Conservation (phyloP, 495 filamentous ascomycete genomes). For the Rusavskia elegans region DNA sequence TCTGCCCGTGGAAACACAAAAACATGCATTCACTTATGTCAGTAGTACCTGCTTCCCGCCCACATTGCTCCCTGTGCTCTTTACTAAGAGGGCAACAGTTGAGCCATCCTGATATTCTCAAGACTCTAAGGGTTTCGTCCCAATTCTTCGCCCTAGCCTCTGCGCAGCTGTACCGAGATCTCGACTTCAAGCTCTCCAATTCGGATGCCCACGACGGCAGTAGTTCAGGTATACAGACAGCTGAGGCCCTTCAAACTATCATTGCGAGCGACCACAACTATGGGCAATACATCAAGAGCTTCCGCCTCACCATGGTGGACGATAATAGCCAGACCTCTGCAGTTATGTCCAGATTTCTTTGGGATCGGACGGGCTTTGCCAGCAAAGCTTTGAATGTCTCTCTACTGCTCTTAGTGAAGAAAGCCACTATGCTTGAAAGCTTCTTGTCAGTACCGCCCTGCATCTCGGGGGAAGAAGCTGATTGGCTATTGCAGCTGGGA, state of each 20-base stretch:
- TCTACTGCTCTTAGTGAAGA: constrained; percentile 36
- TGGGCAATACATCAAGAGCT: constrained; percentile 32
- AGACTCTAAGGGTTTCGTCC: constrained; percentile 35
- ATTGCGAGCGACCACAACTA: constrained; percentile 44
- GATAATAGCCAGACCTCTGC: background rate
- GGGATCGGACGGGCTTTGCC: constrained; percentile 11
- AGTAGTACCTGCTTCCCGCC: no score
- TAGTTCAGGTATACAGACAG: constrained; percentile 25
- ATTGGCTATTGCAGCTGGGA: constrained; percentile 34
- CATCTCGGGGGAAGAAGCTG: background rate
- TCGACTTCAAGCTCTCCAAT: constrained; percentile 31
- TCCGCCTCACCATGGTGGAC: constrained; percentile 6
- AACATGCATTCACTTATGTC: background rate
- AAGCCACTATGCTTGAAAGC: constrained; percentile 34
- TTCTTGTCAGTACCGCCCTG: constrained; percentile 26
- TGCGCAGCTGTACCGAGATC: constrained; percentile 34
- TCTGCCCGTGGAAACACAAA: background rate
- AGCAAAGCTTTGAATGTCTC: constrained; percentile 44
- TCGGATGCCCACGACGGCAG: constrained; percentile 38
- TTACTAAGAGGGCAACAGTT: constrained; percentile 4
- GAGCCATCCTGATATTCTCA: constrained; percentile 27
- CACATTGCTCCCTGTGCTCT: background rate
- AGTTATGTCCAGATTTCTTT: constrained; percentile 10
- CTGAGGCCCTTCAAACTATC: constrained; percentile 40
- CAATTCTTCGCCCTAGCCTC: constrained; percentile 40